Conservation (phyloP, 2,329 filamentous ascomycete genomes). For the Thelonectria blattea region DNA sequence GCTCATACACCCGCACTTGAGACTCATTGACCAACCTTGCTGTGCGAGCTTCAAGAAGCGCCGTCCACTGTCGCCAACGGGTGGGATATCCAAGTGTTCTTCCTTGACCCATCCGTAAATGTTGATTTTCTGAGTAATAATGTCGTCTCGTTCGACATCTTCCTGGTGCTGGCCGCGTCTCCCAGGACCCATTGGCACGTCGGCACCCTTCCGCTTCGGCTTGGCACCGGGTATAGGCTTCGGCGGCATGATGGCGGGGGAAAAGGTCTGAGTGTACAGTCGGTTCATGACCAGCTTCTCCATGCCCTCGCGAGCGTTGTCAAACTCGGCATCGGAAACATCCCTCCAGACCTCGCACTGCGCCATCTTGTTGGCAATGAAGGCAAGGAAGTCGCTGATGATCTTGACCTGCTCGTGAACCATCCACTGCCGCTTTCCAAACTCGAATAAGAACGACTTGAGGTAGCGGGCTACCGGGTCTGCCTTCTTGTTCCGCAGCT, state of each 20-base stretch:
- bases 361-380: conserved; percentile 98
- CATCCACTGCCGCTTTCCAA: conserved; percentile 98
- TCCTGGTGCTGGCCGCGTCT: conserved; percentile 95
- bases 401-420: conserved; percentile 99
- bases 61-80: conserved; percentile 82
- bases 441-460: conserved; percentile 92
- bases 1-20: conserved; percentile 18
- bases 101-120: conserved; percentile 97
- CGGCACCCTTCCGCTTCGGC: conserved; percentile 70
- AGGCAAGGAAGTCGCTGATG: conserved; percentile 92
- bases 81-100: conserved; percentile 89
- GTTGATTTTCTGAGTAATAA: conserved; percentile 94
- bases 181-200: conserved; percentile 77
- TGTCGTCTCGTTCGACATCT: conserved; percentile 93
- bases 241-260: conserved; percentile 85
- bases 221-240: conserved; percentile 74
- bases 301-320: conserved; percentile 98
- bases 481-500: conserved; percentile 94
- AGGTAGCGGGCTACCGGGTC: conserved; percentile 96
- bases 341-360: conserved; percentile 96
- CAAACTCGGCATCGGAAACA: conserved; percentile 95
- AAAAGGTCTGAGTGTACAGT: conserved; percentile 94
- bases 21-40: conserved; percentile 63
- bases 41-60: conserved; percentile 90
- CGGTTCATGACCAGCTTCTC: conserved; percentile 99